Evolutionary conservation across 2,329 filamentous ascomycete genomes (phyloP).

Genomic region (Diaporthe velutina): DNA sequence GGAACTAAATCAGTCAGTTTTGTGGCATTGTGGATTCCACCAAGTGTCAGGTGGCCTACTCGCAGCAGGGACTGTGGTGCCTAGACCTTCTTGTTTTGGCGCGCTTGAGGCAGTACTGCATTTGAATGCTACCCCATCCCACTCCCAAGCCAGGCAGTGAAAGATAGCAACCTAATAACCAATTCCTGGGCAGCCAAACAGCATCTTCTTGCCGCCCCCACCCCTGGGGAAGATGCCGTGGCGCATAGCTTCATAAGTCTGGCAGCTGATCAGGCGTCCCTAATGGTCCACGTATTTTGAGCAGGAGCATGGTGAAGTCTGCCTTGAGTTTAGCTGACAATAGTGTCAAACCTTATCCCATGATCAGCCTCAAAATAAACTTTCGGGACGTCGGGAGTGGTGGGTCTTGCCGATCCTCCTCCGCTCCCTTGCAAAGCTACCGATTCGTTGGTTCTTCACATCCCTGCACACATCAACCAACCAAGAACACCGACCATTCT

Average conservation of each 20-base stretch:
- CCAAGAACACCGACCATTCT: background rate
- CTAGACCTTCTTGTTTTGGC: background rate
- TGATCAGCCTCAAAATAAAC: background rate
- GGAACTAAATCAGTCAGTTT: no score
- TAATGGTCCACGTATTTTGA: no score
- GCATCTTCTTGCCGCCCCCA: no score
- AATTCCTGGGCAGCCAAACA: no score
- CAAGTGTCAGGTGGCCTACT: background rate
- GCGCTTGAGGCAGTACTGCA: background rate
- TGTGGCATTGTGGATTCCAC: no score
- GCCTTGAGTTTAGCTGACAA: background rate
- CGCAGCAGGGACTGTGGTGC: background rate
- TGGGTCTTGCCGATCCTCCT: conserved; percentile 16
- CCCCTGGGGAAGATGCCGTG: no score
- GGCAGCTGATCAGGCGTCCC: no score
- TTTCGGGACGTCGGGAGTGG: background rate
- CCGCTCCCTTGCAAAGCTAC: background rate
- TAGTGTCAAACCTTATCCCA: background rate
- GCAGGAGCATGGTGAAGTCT: no score
- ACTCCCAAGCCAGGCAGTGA: background rate
- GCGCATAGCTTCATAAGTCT: background rate
- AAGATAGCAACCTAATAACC: background rate
- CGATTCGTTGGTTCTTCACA: conserved; percentile 1
- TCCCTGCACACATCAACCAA: background rate
- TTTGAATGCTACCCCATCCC: background rate